Evolutionary conservation across 306 rosid genomes (phyloP), one percentile per base, ranked within the genome.

Genomic region (Casuarina equisetifolia): DNA sequence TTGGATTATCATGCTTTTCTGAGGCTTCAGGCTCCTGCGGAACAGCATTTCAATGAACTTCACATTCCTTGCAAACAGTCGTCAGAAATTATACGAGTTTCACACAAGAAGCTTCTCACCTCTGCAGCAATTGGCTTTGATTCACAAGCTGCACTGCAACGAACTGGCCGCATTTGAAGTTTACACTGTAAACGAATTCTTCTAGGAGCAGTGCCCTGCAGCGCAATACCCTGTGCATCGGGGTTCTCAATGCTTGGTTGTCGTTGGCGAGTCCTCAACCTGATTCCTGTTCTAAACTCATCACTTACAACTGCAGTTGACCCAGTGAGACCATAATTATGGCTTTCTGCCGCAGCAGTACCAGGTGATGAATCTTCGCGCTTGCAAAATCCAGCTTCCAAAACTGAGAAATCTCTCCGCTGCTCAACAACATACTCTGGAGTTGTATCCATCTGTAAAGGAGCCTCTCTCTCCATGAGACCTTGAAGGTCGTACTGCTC

Each of bases 171-270:
- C 69, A 10, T 42, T 39, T 63, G 74, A 61, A 78, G 53, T 57
- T 49, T 74, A 9, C 39, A 5, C 70, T 40, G 42, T 70, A 91
- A 71, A 15, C 75, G 87, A 58, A 92, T 2, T 84, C 98, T 88
- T 86, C 97, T 92, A 9, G 73, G 82, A 2, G 98, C 98, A 58
- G 43, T 67, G 45, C 88, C 91, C 72, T 87, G 89, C 15, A 3
- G 1, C 15, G 59, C 25, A 20, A 9, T 20, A 78, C 78, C 84
- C 52, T 75, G 89, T 8, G 6, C 43, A 51, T 36, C n/a, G 7
- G 36, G 2, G 69, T 78, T 81, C 64, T 49, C 45, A 35, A 43
- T 67, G 49, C 44, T 62, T 48, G 71, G 81, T 43, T 43, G 85
- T 40, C 49, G 66, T 20, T 50, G 78, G 50, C 91, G 90, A 55